Evolutionary conservation across 495 filamentous ascomycete species (phyloP).

Genomic region (Neurospora sp.): DNA sequence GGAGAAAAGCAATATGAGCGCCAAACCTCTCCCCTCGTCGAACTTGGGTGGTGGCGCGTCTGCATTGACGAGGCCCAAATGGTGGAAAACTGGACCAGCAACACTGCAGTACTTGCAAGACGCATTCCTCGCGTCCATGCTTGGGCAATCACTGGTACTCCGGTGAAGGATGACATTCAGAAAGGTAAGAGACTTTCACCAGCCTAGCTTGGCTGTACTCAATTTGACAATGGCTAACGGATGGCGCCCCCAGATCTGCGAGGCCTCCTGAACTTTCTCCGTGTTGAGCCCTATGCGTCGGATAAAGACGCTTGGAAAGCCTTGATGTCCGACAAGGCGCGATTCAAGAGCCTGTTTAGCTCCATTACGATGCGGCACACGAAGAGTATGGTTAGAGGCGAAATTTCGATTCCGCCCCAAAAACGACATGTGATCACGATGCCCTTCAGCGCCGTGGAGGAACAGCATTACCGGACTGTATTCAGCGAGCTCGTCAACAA

Average conservation of each 20-base stretch:
- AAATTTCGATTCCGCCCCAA: slow-evolving; percentile 64
- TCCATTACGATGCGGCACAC: slow-evolving; percentile 71
- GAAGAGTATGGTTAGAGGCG: slow-evolving; percentile 66
- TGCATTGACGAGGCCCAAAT: slow-evolving; percentile 95
- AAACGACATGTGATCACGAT: slow-evolving; percentile 78
- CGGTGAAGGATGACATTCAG: slow-evolving; percentile 66
- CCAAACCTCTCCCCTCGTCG: slow-evolving; percentile 62
- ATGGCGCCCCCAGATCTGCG: slow-evolving; percentile 36
- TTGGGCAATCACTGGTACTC: slow-evolving; percentile 92
- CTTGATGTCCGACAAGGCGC: slow-evolving; percentile 48
- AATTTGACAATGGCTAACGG: neutral
- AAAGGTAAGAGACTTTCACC: slow-evolving; percentile 12
- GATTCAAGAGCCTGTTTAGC: slow-evolving; percentile 57
- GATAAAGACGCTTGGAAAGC: slow-evolving; percentile 54
- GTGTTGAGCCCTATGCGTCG: slow-evolving; percentile 62
- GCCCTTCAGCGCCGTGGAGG: slow-evolving; percentile 79
- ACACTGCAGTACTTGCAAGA: slow-evolving; percentile 69
- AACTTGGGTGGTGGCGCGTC: slow-evolving; percentile 83
- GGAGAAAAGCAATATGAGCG: slow-evolving; percentile 55
- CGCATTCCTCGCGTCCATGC: slow-evolving; percentile 74
- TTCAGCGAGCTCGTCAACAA: slow-evolving; percentile 63
- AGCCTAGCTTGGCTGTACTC: neutral
- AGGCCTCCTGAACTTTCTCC: slow-evolving; percentile 72
- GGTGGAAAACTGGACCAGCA: slow-evolving; percentile 78
- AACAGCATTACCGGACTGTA: slow-evolving; percentile 69